phyloP scores from a whole-genome alignment of 805 yeast species.

The Starmera caribaea region DNA sequence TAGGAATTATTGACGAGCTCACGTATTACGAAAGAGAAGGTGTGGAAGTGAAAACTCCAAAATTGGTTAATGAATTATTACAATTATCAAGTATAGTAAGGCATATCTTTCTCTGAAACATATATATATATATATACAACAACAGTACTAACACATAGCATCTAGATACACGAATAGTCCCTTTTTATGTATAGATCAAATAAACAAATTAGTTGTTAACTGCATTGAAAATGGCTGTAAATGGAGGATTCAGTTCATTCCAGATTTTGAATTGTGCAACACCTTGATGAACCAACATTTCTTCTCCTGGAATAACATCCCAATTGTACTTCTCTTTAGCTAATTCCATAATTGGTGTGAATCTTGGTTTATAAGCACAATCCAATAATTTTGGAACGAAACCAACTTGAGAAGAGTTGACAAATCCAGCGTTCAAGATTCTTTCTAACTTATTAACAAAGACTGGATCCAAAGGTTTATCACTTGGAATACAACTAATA shows the following conservation, averaged over 20 bases:
- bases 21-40: constrained; percentile 31
- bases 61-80: constrained; percentile 20
- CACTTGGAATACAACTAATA: constrained; percentile 81
- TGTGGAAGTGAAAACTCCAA: constrained; percentile 14
- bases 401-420: constrained; percentile 21
- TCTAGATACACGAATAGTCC: too few species aligned
- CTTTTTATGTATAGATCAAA: too few species aligned
- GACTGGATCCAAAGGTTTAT: constrained; percentile 49
- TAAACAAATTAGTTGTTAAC: constrained; percentile 25
- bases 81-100: constrained; percentile 6
- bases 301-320: constrained; percentile 84
- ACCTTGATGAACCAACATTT: constrained; percentile 92
- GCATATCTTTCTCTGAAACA: too few species aligned
- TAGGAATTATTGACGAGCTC: constrained; percentile 8
- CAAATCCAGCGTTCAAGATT: constrained; percentile 32
- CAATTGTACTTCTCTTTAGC: constrained; percentile 58
- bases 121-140: too few species aligned
- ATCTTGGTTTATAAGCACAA: constrained; percentile 88
- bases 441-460: constrained; percentile 40
- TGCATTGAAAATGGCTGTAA: constrained; percentile 48
- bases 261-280: constrained; percentile 75
- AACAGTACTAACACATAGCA: too few species aligned
- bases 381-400: constrained; percentile 59
- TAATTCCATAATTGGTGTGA: constrained; percentile 77
- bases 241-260: constrained; percentile 61